phyloP scores from a whole-genome alignment of 305 asterid species.

The Fraxinus sp. region DNA sequence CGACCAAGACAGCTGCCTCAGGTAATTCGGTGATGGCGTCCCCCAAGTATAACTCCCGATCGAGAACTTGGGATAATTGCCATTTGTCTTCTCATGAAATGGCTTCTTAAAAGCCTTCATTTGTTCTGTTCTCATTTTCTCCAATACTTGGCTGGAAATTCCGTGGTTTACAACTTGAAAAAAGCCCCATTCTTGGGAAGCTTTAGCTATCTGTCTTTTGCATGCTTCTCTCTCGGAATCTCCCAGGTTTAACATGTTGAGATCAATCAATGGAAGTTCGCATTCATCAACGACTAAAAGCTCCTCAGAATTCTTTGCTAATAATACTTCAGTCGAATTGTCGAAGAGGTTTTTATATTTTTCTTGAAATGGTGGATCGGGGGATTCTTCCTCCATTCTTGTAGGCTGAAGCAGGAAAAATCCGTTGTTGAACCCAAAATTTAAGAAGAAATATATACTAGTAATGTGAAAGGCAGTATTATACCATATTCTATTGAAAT shows the following conservation, averaged over 20 bases:
- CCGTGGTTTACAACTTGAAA: slow-evolving; percentile 84
- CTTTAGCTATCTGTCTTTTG: slow-evolving; percentile 54
- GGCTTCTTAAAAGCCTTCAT: slow-evolving; percentile 59
- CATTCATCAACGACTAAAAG: slow-evolving; percentile 41
- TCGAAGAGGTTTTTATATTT: slow-evolving; percentile 45
- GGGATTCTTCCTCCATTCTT: slow-evolving; percentile 57
- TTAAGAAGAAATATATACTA: neutral
- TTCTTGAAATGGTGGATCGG: slow-evolving; percentile 72
- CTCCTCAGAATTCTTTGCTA: slow-evolving; percentile 1
- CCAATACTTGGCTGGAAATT: slow-evolving; percentile 45
- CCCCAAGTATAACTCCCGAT: slow-evolving; percentile 80
- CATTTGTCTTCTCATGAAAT: slow-evolving; percentile 49
- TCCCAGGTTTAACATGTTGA: slow-evolving; percentile 41
- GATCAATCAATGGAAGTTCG: slow-evolving; percentile 71
- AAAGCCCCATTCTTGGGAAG: slow-evolving; percentile 85
- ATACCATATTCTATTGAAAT: neutral
- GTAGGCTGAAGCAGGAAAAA: slow-evolving; percentile 10
- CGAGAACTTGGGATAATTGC: slow-evolving; percentile 40
- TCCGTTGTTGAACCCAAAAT: neutral
- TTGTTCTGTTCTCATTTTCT: slow-evolving; percentile 58
- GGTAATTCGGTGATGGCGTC: slow-evolving; percentile 57
- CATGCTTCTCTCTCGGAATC: slow-evolving; percentile 45
- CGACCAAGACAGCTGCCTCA: slow-evolving; percentile 69
- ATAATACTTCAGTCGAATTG: neutral
- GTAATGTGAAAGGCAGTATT: neutral